Base-by-base conservation (phyloP, 768 basidiomycete genomes). In the Piloderma croceum region DNA sequence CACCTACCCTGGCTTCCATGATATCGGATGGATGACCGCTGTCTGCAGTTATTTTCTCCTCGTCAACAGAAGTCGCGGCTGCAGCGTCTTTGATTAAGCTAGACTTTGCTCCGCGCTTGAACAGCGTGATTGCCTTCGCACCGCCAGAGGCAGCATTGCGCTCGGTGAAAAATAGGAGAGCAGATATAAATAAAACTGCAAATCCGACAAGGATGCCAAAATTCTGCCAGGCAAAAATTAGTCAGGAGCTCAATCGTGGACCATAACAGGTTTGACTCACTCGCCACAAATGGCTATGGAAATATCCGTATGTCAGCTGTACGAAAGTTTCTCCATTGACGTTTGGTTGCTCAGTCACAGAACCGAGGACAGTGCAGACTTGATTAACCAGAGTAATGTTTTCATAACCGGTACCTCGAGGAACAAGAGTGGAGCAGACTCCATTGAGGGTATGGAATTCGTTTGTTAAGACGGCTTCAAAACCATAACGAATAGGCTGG, bases 371-470 rank as follows among this genome's bases (percentile, higher is more conserved):
- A 3, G 84, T 71, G 57, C 90, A 93, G 1, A 83, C 81, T 60
- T 90, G 89, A 53, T 90, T 87, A 1, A 48, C 58, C 11, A 81
- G 47, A 3, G 68, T 57, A 29, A 81, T 56, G 15, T 64, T 64
- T 47, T 74, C 74, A 46, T 87, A 87, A 1, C 76, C 76, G 0
- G 79, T 62, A 0, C 83, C 83, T 3, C 64, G 68, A 4, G 84
- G 81, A 0, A 81, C 76, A 10, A 85, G 62, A 29, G 65, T 58
- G 19, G 81, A 63, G 52, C 82, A 83, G 11, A 62, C 53, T 33
- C 81, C 86, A 17, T 83, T 59, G 6, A 85, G 61, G 0, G 75
- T 80, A 48, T 74, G 77, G 62, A 92, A 91, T 58, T 94, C 89
- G 60, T 91, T 93, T 15, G 76, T 69, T 54, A 93, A 69, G 31